Base-by-base conservation (phyloP, 164 flowering plant species). In the Malania oleifera region DNA sequence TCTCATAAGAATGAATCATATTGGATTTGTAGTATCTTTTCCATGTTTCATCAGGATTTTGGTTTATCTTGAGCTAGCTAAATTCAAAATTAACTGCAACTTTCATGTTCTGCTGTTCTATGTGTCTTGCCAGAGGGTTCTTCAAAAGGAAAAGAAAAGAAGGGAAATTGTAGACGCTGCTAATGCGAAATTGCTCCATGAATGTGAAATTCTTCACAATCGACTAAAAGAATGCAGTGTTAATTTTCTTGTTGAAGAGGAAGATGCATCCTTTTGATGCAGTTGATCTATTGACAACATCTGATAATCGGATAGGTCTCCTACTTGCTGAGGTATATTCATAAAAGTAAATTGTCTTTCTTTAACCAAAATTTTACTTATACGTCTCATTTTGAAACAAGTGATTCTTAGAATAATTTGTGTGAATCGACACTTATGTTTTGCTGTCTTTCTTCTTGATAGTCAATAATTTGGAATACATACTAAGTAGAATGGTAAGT, bases 291-390 rank as follows among this genome's bases (percentile, higher is more conserved):
- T 15, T 46, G 26, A 46, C 26, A 1, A 46, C 50, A 46, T 46
- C 50, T 46, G 26, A 46, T 26, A 46, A 46, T 12, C 50, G 50
- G 22, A 46, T 46, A 20, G 50, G 50, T 46, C 50, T 46, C 26
- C 50, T 46, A 7, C 50, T 46, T 46, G 50, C 50, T 46, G 50
- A 46, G 50, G 50, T 46, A 46, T 10, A 4, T 43, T 18, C 46
- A 43, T 0, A 17, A 5, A 17, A 17, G 22, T 43, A 2, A 3
- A 5, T 4, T 1, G 17, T 43, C 9, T 18, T 4, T 4, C 18
- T 4, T 43, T 17, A 4, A 6, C 22, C 22, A 22, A 7, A 17
- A 12, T 17, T 43, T 18, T 43, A 2, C 46, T 43, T 10, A 43
- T 0, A 18, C 17, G 22, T 18, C 3, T 43, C 46, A 43, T 17